phyloP scores from a whole-genome alignment of 495 filamentous ascomycete species.

The Corynascus novoguineensis region DNA sequence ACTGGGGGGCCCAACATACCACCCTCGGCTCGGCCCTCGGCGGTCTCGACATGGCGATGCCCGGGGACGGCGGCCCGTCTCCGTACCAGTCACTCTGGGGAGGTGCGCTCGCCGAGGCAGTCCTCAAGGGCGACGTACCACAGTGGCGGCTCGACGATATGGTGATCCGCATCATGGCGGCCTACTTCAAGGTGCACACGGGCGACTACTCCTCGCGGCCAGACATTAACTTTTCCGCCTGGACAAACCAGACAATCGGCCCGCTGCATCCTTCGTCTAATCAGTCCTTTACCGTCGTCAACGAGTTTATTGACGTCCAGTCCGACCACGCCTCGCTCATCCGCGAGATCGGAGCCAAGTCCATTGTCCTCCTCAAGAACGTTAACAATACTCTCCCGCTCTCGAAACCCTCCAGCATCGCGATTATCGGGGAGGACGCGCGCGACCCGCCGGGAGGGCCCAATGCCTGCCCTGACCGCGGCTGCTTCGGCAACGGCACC shows the following conservation, averaged over 20 bases:
- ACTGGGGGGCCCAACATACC: constrained; percentile 1
- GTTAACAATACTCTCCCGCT: neutral
- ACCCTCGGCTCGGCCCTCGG: neutral
- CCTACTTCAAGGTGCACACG: neutral
- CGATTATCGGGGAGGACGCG: neutral
- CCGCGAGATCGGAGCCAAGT: neutral
- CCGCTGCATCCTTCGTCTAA: constrained; percentile 1
- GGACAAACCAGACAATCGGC: neutral
- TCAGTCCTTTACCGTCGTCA: constrained; percentile 1
- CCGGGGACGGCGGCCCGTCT: neutral
- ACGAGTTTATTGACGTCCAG: constrained; percentile 3
- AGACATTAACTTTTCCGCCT: neutral
- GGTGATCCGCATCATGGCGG: neutral
- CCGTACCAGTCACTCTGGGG: neutral
- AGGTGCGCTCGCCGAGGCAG: neutral
- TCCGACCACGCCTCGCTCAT: neutral
- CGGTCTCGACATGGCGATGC: constrained; percentile 5
- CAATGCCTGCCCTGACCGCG: constrained; percentile 5
- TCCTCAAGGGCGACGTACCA: neutral
- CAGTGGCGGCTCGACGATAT: constrained; percentile 4
- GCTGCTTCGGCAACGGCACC: neutral
- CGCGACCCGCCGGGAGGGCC: neutral
- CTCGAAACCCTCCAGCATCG: neutral
- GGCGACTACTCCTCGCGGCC: constrained; percentile 1
- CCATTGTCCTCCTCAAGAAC: constrained; percentile 9